Evolutionary conservation across 148 eudicot genomes (phyloP), one percentile per base, ranked within the genome.

Genomic region (Selenicereus undatus): DNA sequence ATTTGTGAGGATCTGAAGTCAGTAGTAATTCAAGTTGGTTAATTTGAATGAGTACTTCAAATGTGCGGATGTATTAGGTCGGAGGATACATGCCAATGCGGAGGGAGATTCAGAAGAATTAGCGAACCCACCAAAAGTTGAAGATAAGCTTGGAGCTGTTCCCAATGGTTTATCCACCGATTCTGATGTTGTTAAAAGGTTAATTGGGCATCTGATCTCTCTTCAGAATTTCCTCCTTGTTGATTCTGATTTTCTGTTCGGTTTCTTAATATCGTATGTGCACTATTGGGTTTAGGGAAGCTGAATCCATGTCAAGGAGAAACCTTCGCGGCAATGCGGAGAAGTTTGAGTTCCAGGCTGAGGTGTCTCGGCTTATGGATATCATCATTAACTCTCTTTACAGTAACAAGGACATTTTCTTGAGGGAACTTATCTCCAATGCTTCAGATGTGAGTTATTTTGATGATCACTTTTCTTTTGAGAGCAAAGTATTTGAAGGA

Each of bases 341-440:
- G 93, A 95, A 93, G 85, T 95, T 93, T 83, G 97, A 95, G 90
- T 95, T 95, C 80, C 99, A 95, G 88, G 99, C 99, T 79, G 99
- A 95, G 87, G 99, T 95, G 77, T 95, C 99, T 83, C 93, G 99
- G 88, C 99, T 95, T 79, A 95, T 95, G 98, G 99, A 95, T 81
- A 95, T 95, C 76, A 87, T 95, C 79, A 93, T 95, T 83, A 95
- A 95, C 87, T 95, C 99, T 39, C 93, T 95, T 73, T 95, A 95
- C 88, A 95, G 99, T 84, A 95, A 95, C 88, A 95, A 95, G 78
- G 99, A 95, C 83, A 95, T 95, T 66, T 95, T 93, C 92, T 86
- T 95, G 85, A 92, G 99, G 82, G 99, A 95, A 82, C 89, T 95
- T 76, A 95, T 95, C 83, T 95, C 99, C 84, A 95, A 95, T 92